A percentile compares a stretch with the other conserved stretches of the same genome.
Evolutionary conservation across 495 filamentous ascomycete genomes (phyloP).

Genomic region (Neurospora terricola): DNA sequence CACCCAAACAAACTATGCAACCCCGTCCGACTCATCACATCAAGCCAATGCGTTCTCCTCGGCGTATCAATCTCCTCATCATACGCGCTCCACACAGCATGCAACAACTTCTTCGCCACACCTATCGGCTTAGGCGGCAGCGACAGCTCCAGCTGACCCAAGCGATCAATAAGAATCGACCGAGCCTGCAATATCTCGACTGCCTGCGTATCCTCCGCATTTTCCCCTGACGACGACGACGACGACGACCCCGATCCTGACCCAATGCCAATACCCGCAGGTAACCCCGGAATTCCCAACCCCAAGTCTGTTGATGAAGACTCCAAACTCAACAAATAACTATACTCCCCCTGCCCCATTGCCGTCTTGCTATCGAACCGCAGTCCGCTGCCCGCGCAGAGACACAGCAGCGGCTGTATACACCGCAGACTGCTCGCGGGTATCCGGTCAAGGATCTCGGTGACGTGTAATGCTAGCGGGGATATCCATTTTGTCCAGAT

Average conservation of each 20-base stretch:
- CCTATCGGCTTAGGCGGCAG: conserved; percentile 24
- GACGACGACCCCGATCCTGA: not conserved
- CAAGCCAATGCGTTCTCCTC: conserved; percentile 24
- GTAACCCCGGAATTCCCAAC: not conserved
- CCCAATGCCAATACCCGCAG: not conserved
- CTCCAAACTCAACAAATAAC: conserved; percentile 11
- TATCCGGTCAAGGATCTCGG: conserved; percentile 13
- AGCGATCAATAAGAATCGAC: conserved; percentile 15
- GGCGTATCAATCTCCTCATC: conserved; percentile 20
- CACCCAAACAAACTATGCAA: conserved; percentile 25
- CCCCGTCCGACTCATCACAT: conserved; percentile 24
- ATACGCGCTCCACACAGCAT: conserved; percentile 23
- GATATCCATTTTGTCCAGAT: conserved; percentile 19
- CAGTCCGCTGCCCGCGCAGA: conserved; percentile 24
- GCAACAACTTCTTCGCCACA: conserved; percentile 23
- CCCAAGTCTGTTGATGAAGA: not conserved
- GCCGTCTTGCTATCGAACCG: conserved; percentile 18
- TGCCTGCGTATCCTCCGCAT: not conserved
- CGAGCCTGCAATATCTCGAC: conserved; percentile 19
- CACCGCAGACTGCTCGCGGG: conserved; percentile 16
- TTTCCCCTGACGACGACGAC: not conserved
- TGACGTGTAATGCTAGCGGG: conserved; percentile 18
- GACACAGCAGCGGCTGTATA: conserved; percentile 25
- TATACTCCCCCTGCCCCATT: conserved; percentile 5
- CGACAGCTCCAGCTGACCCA: conserved; percentile 19